A percentile compares a stretch with the other conserved stretches of the same genome.
Conservation (phyloP, 2,329 filamentous ascomycete species). For the Fusarium tjaetaba region DNA sequence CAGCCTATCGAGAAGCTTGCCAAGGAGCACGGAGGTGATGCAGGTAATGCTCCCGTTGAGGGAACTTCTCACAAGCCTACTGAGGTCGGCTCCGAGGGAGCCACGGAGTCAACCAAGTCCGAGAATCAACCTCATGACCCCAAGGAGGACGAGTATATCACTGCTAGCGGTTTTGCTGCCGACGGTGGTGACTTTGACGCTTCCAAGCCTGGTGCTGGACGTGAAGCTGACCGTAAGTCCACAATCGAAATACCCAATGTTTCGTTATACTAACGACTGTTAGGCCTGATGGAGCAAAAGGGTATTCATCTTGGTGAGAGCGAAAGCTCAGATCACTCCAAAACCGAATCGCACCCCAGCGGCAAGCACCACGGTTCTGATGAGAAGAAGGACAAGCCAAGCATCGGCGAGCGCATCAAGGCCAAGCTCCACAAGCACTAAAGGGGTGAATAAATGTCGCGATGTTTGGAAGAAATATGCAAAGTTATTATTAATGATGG, state of each 20-base stretch:
- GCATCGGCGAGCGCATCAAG: conserved; percentile 73
- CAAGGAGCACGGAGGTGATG: conserved; percentile 46
- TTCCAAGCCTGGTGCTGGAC: conserved; percentile 69
- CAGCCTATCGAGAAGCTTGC: conserved; percentile 51
- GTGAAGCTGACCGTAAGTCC: conserved; percentile 71
- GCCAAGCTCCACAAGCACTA: conserved; percentile 69
- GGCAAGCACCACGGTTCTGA: conserved; percentile 29
- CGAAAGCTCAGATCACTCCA: background rate
- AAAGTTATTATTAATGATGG: conserved; percentile 18
- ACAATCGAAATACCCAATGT: background rate
- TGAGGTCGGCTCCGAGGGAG: conserved; percentile 23
- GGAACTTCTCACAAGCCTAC: background rate
- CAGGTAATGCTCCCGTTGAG: conserved; percentile 35
- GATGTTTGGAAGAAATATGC: background rate
- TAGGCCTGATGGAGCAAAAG: conserved; percentile 50
- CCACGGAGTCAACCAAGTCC: conserved; percentile 6
- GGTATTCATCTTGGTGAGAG: conserved; percentile 38
- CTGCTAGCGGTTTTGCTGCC: conserved; percentile 66
- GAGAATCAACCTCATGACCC: conserved; percentile 53
- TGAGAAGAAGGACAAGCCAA: conserved; percentile 56
- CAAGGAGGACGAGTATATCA: conserved; percentile 66
- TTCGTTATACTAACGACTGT: conserved; percentile 3
- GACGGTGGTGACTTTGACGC: conserved; percentile 77
- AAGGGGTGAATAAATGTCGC: background rate
- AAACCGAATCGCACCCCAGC: conserved; percentile 11